Evolutionary conservation across 2,329 filamentous ascomycete species (phyloP).

Genomic region (Verticillium nonalfalfae): DNA sequence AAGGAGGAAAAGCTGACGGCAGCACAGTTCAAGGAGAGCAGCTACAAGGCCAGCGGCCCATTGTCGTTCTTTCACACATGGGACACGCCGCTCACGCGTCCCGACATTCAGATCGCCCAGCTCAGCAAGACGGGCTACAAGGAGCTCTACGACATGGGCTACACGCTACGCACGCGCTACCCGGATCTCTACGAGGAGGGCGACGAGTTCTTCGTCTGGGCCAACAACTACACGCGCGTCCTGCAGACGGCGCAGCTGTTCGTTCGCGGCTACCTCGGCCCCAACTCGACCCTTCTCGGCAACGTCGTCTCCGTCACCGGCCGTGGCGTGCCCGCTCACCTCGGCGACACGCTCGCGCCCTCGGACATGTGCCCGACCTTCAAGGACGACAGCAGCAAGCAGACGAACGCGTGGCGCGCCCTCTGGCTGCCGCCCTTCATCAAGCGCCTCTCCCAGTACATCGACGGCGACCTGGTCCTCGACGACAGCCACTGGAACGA

Average conservation of each 20-base stretch:
- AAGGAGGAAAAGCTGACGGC: background rate
- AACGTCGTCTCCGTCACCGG: slow-evolving; percentile 53
- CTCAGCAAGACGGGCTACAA: slow-evolving; percentile 57
- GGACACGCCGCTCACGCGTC: slow-evolving; percentile 50
- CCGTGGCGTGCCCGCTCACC: slow-evolving; percentile 39
- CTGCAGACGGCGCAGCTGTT: slow-evolving; percentile 58
- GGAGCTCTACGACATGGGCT: slow-evolving; percentile 51
- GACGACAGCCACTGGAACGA: slow-evolving; percentile 44
- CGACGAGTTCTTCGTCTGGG: slow-evolving; percentile 52
- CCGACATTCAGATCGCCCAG: slow-evolving; percentile 49
- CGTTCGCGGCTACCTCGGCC: slow-evolving; percentile 53
- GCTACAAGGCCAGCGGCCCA: slow-evolving; percentile 45
- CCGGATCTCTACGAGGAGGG: slow-evolving; percentile 43
- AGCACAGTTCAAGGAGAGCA: slow-evolving; percentile 41
- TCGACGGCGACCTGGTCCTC: slow-evolving; percentile 49
- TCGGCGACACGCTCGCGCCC: slow-evolving; percentile 57
- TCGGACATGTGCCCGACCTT: slow-evolving; percentile 59
- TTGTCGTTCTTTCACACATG: slow-evolving; percentile 53
- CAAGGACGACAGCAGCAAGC: slow-evolving; percentile 41
- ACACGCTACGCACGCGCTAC: slow-evolving; percentile 41
- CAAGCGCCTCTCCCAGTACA: slow-evolving; percentile 44
- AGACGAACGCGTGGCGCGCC: slow-evolving; percentile 38
- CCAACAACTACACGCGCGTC: slow-evolving; percentile 59
- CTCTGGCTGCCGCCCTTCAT: slow-evolving; percentile 48
- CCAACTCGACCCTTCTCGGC: slow-evolving; percentile 44